phyloP scores from a whole-genome alignment of 169 alveolate species.

The Blepharisma undulans region DNA sequence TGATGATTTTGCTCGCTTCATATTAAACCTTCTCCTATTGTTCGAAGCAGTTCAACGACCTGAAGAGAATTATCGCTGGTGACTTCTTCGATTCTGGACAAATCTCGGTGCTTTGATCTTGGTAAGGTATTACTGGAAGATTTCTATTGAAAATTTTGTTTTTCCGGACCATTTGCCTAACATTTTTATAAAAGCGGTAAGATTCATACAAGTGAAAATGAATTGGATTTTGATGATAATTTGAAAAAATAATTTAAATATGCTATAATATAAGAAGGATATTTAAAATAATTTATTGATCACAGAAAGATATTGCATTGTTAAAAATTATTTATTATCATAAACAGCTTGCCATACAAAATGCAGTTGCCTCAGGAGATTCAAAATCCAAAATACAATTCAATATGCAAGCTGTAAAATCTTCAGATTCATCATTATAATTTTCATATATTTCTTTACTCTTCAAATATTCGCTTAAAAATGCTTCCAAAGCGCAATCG shows the following conservation, averaged over 20 bases:
- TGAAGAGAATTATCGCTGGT: background rate
- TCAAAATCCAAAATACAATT: background rate
- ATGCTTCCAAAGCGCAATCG: background rate
- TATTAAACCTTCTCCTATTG: background rate
- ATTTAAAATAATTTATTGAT: no score
- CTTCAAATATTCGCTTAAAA: background rate
- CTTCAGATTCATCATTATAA: background rate
- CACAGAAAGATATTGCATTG: no score
- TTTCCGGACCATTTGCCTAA: background rate
- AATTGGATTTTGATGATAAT: no score
- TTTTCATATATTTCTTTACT: background rate
- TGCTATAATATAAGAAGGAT: background rate
- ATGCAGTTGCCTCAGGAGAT: background rate
- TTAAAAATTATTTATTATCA: no score
- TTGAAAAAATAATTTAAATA: no score
- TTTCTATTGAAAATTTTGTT: background rate
- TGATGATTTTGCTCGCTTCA: conserved; percentile 31
- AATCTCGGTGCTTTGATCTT: background rate
- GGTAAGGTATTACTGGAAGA: background rate
- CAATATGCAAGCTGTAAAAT: background rate
- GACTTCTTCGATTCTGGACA: background rate
- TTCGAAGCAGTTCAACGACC: background rate
- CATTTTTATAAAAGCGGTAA: background rate
- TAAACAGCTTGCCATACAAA: background rate
- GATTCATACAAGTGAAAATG: background rate